Evolutionary conservation across 768 basidiomycete genomes (phyloP).

Genomic region (Trichaptum fuscoviolaceum): DNA sequence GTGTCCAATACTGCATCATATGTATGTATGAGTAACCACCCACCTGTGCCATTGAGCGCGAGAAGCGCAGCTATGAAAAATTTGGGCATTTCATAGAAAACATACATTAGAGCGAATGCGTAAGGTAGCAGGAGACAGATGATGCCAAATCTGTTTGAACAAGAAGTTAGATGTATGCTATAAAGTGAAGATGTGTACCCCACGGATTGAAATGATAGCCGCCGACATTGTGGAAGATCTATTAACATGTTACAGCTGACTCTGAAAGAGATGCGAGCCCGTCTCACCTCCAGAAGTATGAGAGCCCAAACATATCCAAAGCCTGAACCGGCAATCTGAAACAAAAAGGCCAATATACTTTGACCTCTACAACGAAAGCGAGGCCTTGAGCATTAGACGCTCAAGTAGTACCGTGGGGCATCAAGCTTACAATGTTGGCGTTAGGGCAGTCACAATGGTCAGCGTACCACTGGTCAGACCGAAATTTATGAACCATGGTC

Average conservation of each 20-base stretch:
- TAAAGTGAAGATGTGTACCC: constrained; percentile 5
- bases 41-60: constrained; percentile 17
- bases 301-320: constrained; percentile 19
- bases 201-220: constrained; percentile 24
- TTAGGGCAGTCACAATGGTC: constrained; percentile 25
- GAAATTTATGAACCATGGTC: constrained; percentile 20
- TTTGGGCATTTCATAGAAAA: constrained; percentile 16
- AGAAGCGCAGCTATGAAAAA: constrained; percentile 17
- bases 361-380: constrained; percentile 19
- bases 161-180: constrained; percentile 1
- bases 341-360: constrained; percentile 22
- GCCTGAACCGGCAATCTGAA: constrained; percentile 23
- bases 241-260: not conserved
- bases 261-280: constrained; percentile 1
- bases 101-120: constrained; percentile 15
- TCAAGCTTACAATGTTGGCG: constrained; percentile 19
- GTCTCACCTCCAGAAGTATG: constrained; percentile 13
- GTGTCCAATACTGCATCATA: not conserved
- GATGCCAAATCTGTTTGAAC: constrained; percentile 14
- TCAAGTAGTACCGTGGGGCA: not conserved
- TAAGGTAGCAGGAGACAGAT: constrained; percentile 14
- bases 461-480: constrained; percentile 21
- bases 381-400: not conserved
- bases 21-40: constrained; percentile 4
- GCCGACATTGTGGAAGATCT: constrained; percentile 26